phyloP scores from a whole-genome alignment of 176 grass and related monocot genomes.

The Phoenix dactylifera region DNA sequence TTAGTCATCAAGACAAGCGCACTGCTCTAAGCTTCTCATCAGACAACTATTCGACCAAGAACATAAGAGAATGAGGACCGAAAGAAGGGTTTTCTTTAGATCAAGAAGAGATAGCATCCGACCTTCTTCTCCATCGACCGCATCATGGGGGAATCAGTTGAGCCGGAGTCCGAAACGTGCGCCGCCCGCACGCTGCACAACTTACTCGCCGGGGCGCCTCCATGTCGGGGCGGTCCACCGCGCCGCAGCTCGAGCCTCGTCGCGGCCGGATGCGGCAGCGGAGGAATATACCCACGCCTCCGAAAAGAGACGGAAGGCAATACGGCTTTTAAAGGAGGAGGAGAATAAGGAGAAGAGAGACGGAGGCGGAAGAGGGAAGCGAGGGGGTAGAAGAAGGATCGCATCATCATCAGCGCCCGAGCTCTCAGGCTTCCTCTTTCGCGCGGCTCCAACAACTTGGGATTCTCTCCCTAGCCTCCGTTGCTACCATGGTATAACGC shows the following conservation, averaged over 20 bases:
- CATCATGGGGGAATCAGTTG: constrained; percentile 24
- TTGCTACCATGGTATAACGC: no score
- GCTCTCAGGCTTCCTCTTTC: no score
- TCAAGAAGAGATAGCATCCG: neutral
- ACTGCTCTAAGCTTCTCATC: no score
- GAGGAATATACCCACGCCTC: neutral
- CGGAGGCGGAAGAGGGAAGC: constrained; percentile 20
- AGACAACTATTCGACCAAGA: neutral
- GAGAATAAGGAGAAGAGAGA: neutral
- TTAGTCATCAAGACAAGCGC: no score
- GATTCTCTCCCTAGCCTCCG: no score
- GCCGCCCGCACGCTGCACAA: constrained; percentile 1
- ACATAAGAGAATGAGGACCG: neutral
- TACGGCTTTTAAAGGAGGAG: no score
- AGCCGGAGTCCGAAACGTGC: constrained; percentile 20
- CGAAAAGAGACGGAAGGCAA: neutral
- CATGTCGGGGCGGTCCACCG: no score
- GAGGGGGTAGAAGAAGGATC: constrained; percentile 30
- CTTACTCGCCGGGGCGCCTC: no score
- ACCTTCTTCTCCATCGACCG: constrained; percentile 48
- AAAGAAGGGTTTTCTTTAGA: neutral
- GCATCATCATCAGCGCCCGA: constrained; percentile 26
- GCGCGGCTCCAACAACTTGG: no score
- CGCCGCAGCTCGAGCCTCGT: no score
- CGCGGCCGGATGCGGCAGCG: no score